Conservation (phyloP, 2,329 filamentous ascomycete species). For the Aspergillus amoenus region DNA sequence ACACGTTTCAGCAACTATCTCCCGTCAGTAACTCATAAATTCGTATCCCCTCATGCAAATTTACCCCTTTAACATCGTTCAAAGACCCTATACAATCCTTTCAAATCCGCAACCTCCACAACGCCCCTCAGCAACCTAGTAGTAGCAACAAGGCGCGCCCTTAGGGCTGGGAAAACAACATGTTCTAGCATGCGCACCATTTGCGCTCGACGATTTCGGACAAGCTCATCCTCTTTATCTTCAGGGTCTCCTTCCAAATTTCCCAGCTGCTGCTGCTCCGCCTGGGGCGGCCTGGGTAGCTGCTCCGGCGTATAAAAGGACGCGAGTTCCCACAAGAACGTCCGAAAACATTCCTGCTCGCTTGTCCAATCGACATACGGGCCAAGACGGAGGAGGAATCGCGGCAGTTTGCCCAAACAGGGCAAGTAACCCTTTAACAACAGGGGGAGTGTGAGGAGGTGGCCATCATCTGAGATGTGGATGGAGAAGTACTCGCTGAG, state of each 20-base stretch:
- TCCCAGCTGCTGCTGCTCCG: neutral
- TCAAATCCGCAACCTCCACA: slow-evolving; percentile 85
- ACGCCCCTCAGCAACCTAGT: slow-evolving; percentile 72
- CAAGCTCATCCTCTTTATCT: slow-evolving; percentile 46
- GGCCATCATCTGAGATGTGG: slow-evolving; percentile 73
- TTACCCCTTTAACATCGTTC: slow-evolving; percentile 71
- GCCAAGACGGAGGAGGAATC: slow-evolving; percentile 82
- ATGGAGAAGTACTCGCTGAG: slow-evolving; percentile 89
- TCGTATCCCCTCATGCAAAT: neutral
- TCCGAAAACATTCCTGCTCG: slow-evolving; percentile 82
- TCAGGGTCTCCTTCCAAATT: neutral
- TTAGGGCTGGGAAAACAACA: slow-evolving; percentile 85
- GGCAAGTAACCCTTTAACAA: slow-evolving; percentile 88
- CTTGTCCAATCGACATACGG: slow-evolving; percentile 84
- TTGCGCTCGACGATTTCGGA: slow-evolving; percentile 59
- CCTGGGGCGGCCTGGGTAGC: slow-evolving; percentile 55
- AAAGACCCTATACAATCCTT: slow-evolving; percentile 91
- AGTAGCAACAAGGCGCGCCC: slow-evolving; percentile 78
- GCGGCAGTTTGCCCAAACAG: slow-evolving; percentile 79
- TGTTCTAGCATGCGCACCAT: slow-evolving; percentile 78
- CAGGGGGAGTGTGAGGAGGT: slow-evolving; percentile 76
- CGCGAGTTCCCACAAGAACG: slow-evolving; percentile 82
- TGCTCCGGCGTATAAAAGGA: slow-evolving; percentile 88
- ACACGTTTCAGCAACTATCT: neutral
- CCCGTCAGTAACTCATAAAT: neutral